Evolutionary conservation across 208 protist genomes (phyloP).

Genomic region (Trichomonas gallinae): DNA sequence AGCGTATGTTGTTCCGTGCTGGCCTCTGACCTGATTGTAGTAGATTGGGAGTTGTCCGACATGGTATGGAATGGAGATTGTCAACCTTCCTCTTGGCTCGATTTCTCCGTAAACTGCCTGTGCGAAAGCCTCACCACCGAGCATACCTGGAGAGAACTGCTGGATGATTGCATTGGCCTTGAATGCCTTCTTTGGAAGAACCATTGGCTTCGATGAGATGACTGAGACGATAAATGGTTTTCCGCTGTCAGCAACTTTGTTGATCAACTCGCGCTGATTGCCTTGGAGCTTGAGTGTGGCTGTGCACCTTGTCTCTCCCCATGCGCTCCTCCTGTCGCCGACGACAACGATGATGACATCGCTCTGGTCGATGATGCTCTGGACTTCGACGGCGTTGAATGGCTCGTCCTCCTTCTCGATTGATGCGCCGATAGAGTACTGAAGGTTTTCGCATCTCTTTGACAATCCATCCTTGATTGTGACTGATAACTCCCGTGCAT

Average conservation of each 20-base stretch:
- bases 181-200: constrained; percentile 2
- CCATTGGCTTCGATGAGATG: constrained; percentile 34
- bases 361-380: not conserved
- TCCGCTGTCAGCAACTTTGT: not conserved
- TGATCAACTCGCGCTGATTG: not conserved
- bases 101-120: constrained; percentile 33
- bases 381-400: not conserved
- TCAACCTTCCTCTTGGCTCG: constrained; percentile 33
- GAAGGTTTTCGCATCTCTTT: not conserved
- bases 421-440: too few species aligned
- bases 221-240: constrained; percentile 33
- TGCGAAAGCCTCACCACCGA: constrained; percentile 36
- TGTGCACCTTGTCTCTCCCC: not conserved
- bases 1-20: not conserved
- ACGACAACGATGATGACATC: not conserved
- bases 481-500: not conserved
- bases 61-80: constrained; percentile 36
- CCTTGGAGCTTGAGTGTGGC: not conserved
- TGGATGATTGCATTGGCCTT: constrained; percentile 27
- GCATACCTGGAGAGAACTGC: constrained; percentile 38
- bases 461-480: not conserved
- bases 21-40: not conserved
- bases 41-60: not conserved
- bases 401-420: too few species aligned
- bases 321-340: not conserved